These are phyloP conservation scores for Penicillium sp. DNA, from an alignment of 2,329 filamentous ascomycete species.

Conservation along the genomic window DNA sequence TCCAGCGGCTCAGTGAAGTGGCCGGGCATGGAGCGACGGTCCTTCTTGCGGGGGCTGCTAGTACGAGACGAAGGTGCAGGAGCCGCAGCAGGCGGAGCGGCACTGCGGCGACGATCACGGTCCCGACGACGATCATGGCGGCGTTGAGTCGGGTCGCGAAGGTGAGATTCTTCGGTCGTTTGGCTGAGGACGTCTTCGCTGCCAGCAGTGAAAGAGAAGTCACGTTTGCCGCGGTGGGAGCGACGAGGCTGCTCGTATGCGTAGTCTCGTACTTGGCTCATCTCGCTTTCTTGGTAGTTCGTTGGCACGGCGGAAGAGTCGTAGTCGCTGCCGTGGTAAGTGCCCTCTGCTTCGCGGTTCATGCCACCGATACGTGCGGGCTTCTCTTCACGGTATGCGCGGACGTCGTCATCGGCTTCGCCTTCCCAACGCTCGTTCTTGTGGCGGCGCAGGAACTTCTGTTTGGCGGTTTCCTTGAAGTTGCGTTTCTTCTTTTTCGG, in stretches of 20 bases:
- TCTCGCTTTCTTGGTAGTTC: slow-evolving; percentile 48
- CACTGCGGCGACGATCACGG: slow-evolving; percentile 30
- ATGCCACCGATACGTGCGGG: slow-evolving; percentile 85
- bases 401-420: slow-evolving; percentile 69
- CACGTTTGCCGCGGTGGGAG: slow-evolving; percentile 34
- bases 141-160: slow-evolving; percentile 34
- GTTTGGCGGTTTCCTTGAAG: slow-evolving; percentile 42
- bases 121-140: slow-evolving; percentile 39
- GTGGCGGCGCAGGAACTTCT: slow-evolving; percentile 42
- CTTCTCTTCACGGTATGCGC: slow-evolving; percentile 83
- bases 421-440: slow-evolving; percentile 62
- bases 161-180: slow-evolving; percentile 40
- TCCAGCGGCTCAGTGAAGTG: slow-evolving; percentile 51
- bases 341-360: slow-evolving; percentile 80
- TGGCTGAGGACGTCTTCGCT: slow-evolving; percentile 49
- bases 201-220: slow-evolving; percentile 56
- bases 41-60: slow-evolving; percentile 42
- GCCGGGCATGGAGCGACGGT: slow-evolving; percentile 40
- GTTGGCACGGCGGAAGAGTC: slow-evolving; percentile 67
- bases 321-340: slow-evolving; percentile 77
- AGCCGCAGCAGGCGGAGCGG: slow-evolving; percentile 28
- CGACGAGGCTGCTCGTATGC: slow-evolving; percentile 35
- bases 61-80: slow-evolving; percentile 36
- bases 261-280: slow-evolving; percentile 55
- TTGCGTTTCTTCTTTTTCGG: slow-evolving; percentile 34